Evolutionary conservation across 768 basidiomycete genomes (phyloP).

Genomic region (Clitopilus passeckerianus): DNA sequence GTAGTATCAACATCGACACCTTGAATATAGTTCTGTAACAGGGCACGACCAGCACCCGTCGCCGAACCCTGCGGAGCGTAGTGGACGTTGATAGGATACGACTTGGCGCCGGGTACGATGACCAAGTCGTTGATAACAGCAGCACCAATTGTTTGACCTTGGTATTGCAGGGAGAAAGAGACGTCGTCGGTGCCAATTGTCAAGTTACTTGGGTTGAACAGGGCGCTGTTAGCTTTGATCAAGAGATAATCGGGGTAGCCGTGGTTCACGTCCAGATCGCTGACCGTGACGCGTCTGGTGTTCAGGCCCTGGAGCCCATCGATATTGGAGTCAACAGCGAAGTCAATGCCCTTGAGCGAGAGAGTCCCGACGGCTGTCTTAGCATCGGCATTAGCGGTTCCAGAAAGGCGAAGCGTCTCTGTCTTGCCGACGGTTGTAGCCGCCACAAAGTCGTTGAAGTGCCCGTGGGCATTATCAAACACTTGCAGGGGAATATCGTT

Average conservation of each 20-base stretch:
- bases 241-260: conserved; percentile 65
- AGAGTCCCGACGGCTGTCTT: conserved; percentile 64
- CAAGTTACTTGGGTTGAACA: conserved; percentile 59
- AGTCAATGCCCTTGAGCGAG: conserved; percentile 49
- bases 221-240: conserved; percentile 54
- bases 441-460: conserved; percentile 60
- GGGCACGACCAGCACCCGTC: conserved; percentile 42
- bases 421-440: conserved; percentile 46
- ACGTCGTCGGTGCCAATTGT: conserved; percentile 60
- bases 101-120: conserved; percentile 53
- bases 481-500: conserved; percentile 55
- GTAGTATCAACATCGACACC: conserved; percentile 50
- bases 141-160: conserved; percentile 49
- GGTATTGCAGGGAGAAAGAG: conserved; percentile 52
- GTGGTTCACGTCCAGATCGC: conserved; percentile 59
- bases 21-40: conserved; percentile 69
- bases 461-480: conserved; percentile 37
- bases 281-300: conserved; percentile 50
- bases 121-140: conserved; percentile 53
- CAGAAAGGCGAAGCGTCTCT: conserved; percentile 47
- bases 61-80: conserved; percentile 55
- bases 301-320: conserved; percentile 62
- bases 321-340: conserved; percentile 54
- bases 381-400: conserved; percentile 51
- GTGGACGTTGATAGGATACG: conserved; percentile 59